Evolutionary conservation across 2,329 filamentous ascomycete genomes (phyloP).

Genomic region (Amylocarpus encephaloides): DNA sequence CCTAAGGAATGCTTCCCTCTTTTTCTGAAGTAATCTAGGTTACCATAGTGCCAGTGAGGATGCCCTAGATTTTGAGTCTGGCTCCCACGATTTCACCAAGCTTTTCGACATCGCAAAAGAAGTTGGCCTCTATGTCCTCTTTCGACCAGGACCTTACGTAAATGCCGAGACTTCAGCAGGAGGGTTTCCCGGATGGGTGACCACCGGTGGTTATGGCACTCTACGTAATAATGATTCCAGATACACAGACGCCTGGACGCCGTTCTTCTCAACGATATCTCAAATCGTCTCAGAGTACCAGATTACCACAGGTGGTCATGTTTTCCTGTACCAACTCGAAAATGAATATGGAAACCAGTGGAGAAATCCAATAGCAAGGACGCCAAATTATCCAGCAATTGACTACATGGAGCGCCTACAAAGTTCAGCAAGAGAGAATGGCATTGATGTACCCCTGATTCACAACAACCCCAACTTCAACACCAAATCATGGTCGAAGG

Average conservation of each 20-base stretch:
- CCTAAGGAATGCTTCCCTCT: constrained; percentile 33
- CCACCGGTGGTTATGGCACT: constrained; percentile 50
- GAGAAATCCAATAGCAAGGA: constrained; percentile 36
- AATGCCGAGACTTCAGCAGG: constrained; percentile 59
- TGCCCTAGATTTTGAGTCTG: constrained; percentile 59
- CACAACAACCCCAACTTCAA: constrained; percentile 56
- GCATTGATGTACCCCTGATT: constrained; percentile 51
- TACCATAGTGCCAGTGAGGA: constrained; percentile 55
- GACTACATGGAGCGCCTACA: constrained; percentile 54
- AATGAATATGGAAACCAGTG: constrained; percentile 47
- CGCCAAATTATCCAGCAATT: constrained; percentile 42
- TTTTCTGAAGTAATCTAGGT: constrained; percentile 19
- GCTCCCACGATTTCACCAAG: constrained; percentile 49
- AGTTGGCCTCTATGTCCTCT: constrained; percentile 69
- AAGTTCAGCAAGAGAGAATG: constrained; percentile 45
- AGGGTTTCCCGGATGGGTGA: constrained; percentile 56
- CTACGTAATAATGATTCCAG: constrained; percentile 46
- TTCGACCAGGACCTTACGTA: constrained; percentile 60
- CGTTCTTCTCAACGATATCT: constrained; percentile 46
- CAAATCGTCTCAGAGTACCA: constrained; percentile 45
- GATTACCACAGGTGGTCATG: constrained; percentile 51
- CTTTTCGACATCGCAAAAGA: constrained; percentile 70
- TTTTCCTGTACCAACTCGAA: constrained; percentile 51
- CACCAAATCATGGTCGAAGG: constrained; percentile 52
- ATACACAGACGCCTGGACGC: constrained; percentile 47